Evolutionary conservation across 2,329 filamentous ascomycete species (phyloP).

Genomic region (Blastomyces emzantsi): DNA sequence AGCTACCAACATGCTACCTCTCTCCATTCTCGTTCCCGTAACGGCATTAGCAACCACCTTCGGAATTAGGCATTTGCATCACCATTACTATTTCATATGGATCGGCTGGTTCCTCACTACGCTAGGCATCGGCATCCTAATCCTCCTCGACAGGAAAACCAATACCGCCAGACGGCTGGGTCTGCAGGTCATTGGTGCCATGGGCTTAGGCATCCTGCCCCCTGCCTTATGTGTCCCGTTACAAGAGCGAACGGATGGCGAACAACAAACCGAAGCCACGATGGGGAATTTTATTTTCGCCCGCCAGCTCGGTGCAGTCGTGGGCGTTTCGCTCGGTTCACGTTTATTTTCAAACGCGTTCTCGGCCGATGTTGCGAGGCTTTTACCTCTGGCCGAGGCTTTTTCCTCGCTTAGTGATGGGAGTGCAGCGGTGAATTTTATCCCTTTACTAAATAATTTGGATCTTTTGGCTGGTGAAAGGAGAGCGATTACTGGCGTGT

Average conservation of each 20-base stretch:
- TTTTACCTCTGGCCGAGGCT: not conserved
- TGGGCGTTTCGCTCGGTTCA: constrained; percentile 9
- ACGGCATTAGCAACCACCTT: constrained; percentile 40
- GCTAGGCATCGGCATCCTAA: constrained; percentile 46
- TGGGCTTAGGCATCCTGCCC: constrained; percentile 8
- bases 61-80: constrained; percentile 29
- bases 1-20: constrained; percentile 48
- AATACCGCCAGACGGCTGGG: constrained; percentile 41
- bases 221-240: constrained; percentile 8
- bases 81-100: constrained; percentile 53
- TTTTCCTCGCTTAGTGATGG: constrained; percentile 3
- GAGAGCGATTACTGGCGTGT: not conserved
- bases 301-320: constrained; percentile 8
- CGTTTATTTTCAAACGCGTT: constrained; percentile 8
- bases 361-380: not conserved
- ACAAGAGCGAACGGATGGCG: not conserved
- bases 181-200: constrained; percentile 7
- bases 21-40: constrained; percentile 4
- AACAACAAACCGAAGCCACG: constrained; percentile 1
- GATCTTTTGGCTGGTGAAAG: not conserved
- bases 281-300: constrained; percentile 7
- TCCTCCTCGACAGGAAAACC: constrained; percentile 36
- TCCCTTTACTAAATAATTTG: constrained; percentile 3
- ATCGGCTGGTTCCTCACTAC: constrained; percentile 52
- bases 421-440: not conserved